Percentiles rank a stretch among this genome's conserved stretches.
These are phyloP conservation scores for Dothiorella sarmentorum DNA, from an alignment of 2,329 filamentous ascomycete genomes.

Conservation along the genomic window DNA sequence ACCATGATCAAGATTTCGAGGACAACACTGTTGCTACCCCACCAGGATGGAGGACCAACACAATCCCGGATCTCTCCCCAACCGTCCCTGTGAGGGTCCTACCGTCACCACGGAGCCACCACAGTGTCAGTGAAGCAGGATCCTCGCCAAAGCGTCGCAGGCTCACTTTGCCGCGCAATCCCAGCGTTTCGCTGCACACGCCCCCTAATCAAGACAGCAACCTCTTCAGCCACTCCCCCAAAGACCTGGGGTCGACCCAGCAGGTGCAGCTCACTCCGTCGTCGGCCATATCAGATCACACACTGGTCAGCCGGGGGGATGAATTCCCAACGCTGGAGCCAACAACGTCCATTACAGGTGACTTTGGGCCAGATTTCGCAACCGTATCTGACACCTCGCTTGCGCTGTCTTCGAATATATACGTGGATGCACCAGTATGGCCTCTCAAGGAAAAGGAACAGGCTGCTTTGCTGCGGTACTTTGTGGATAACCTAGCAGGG, in stretches of 20 bases:
- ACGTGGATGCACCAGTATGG: constrained; percentile 29
- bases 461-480: constrained; percentile 32
- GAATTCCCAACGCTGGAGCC: constrained; percentile 21
- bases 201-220: background rate
- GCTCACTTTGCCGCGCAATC: background rate
- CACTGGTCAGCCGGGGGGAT: background rate
- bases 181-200: background rate
- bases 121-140: background rate
- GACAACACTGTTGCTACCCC: constrained; percentile 13
- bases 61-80: background rate
- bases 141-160: constrained; percentile 15
- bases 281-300: background rate
- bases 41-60: constrained; percentile 15
- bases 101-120: background rate
- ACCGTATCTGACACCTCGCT: constrained; percentile 20
- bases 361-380: constrained; percentile 14
- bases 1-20: constrained; percentile 25
- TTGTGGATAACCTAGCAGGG: constrained; percentile 28
- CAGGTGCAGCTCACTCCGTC: background rate
- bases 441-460: constrained; percentile 29
- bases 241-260: background rate
- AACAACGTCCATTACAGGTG: constrained; percentile 20
- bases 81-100: too few relatives aligned
- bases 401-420: constrained; percentile 25
- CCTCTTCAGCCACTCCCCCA: background rate